Evolutionary conservation across 1,284 basidiomycete species (phyloP).

Genomic region (Sporisorium iseilematis-ciliati): DNA sequence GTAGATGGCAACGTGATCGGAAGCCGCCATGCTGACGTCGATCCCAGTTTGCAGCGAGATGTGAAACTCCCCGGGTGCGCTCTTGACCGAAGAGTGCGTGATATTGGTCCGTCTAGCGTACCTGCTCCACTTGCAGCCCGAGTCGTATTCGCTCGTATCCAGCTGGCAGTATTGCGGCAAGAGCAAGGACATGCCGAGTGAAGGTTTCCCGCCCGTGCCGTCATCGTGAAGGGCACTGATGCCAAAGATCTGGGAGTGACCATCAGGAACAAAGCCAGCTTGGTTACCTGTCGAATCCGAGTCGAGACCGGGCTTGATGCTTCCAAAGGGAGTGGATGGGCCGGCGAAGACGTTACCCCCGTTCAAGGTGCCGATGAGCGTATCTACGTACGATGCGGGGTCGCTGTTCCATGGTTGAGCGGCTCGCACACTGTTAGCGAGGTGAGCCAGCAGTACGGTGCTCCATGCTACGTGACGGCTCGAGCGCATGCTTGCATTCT

Average conservation of each 20-base stretch:
- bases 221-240: conserved; percentile 43
- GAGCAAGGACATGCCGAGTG: conserved; percentile 37
- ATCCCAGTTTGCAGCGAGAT: conserved; percentile 14
- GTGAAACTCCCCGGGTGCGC: conserved; percentile 23
- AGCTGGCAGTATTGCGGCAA: conserved; percentile 46
- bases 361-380: conserved; percentile 38
- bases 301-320: conserved; percentile 43
- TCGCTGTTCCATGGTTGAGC: conserved; percentile 10
- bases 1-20: conserved; percentile 39
- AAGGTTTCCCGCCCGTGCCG: conserved; percentile 37
- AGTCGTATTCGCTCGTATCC: conserved; percentile 11
- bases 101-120: conserved; percentile 12
- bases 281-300: conserved; percentile 28
- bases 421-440: not conserved
- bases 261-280: conserved; percentile 43
- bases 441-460: not conserved
- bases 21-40: conserved; percentile 17
- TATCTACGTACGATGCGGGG: conserved; percentile 28
- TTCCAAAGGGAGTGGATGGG: conserved; percentile 37
- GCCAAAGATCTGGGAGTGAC: conserved; percentile 23
- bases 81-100: conserved; percentile 10
- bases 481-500: not conserved
- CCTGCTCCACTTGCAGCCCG: conserved; percentile 33
- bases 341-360: conserved; percentile 48
- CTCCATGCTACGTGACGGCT: not conserved